Base-by-base conservation (phyloP, 148 eudicot genomes). In the Rhododendron griersonianum region DNA sequence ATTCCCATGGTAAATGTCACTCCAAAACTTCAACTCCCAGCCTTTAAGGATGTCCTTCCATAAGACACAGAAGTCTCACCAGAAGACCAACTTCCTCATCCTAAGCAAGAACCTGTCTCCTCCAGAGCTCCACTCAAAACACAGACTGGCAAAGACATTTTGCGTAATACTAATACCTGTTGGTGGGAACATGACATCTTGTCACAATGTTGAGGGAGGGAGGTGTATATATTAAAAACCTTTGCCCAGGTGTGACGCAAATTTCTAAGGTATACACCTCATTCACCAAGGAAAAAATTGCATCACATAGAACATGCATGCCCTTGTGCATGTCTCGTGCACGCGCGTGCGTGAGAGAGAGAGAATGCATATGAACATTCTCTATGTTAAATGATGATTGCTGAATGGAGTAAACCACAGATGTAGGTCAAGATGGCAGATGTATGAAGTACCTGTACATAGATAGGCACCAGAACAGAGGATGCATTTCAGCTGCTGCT, bases 371-470 rank as follows among this genome's bases (percentile, higher is more conserved):
- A 37, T 11, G 35, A 30, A 41, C 25, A 44, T 78, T 44, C 51
- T 78, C 80, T 51, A 77, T 0, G n/a, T 41, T 77, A 77, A 77
- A 44, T 11, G 48, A 45, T 47, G 25, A n/a, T 13, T 65, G 51
- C 53, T 41, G 45, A 83, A 83, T 63, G 55, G 76, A 71, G 39
- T 30, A 71, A 83, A 83, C 39, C 76, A 39, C 55, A 65, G 44
- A 63, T 44, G 37, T 41, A 41, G 53, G 82, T 80, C 39, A 61
- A 63, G 50, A 23, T 82, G 75, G 35, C 37, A 83, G n/a, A 83
- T 63, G 14, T 15, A n/a, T 11, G 6, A 78, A 28, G 57, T 78
- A 47, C 94, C 94, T 92, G 89, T 91, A 88, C 92, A 91, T 75
- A 39, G 78, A 71, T 83, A 80, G 47, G 80, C 55, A 85, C 73